Conservation (phyloP, 306 rosid species). For the Medicago arabica region DNA sequence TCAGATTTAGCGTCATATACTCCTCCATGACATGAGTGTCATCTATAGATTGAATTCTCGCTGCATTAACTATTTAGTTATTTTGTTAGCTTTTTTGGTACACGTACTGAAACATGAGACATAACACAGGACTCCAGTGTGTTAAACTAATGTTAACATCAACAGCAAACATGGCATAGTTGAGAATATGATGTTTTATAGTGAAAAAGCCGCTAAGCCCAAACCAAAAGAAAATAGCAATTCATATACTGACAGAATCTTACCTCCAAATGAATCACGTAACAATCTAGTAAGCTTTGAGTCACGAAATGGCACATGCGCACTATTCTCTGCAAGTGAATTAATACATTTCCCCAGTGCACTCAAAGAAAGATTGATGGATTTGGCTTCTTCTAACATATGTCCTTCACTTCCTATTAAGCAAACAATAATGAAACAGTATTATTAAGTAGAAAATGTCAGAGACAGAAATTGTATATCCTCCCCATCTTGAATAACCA, state of each 20-base stretch:
- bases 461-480: constrained; percentile 22
- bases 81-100: constrained; percentile 10
- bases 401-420: constrained; percentile 97
- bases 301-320: constrained; percentile 97
- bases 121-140: neutral
- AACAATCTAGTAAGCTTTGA: constrained; percentile 96
- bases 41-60: constrained; percentile 5
- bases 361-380: constrained; percentile 94
- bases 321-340: constrained; percentile 92
- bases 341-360: constrained; percentile 97
- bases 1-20: constrained; percentile 7
- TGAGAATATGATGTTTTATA: constrained; percentile 5
- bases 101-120: constrained; percentile 25
- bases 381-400: constrained; percentile 96
- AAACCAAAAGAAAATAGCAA: constrained; percentile 21
- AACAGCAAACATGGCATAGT: constrained; percentile 15
- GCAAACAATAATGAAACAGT: constrained; percentile 39
- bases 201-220: constrained; percentile 16
- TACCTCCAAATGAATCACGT: constrained; percentile 98
- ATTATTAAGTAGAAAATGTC: constrained; percentile 33
- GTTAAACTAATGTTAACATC: constrained; percentile 15
- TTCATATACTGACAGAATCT: constrained; percentile 37
- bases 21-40: neutral
- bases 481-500: constrained; percentile 25
- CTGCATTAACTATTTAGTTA: neutral